A percentile compares a stretch with the other conserved stretches of the same genome.
Evolutionary conservation across 2,329 filamentous ascomycete genomes (phyloP).

Genomic region (Cryphonectria radicalis): DNA sequence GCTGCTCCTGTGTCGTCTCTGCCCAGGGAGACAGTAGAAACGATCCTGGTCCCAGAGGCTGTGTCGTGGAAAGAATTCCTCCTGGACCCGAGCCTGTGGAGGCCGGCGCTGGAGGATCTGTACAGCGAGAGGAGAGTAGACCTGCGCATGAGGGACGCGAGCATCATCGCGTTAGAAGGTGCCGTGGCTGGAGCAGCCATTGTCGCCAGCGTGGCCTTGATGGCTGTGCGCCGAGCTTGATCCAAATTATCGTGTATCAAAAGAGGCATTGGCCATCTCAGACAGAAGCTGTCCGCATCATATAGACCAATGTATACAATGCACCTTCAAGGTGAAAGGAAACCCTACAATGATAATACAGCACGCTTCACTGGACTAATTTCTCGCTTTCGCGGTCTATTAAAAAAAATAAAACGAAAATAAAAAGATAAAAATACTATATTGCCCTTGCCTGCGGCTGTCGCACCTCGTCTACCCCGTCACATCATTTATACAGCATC

Average conservation of each 20-base stretch:
- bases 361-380: background rate
- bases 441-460: constrained; percentile 15
- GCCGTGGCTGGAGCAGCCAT: constrained; percentile 68
- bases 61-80: constrained; percentile 50
- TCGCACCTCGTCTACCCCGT: constrained; percentile 22
- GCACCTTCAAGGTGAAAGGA: background rate
- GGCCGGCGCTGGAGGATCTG: constrained; percentile 57
- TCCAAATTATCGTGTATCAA: constrained; percentile 27
- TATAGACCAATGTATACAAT: constrained; percentile 12
- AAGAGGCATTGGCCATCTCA: background rate
- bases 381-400: constrained; percentile 28
- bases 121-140: constrained; percentile 68
- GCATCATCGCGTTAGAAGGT: constrained; percentile 70
- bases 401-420: constrained; percentile 16
- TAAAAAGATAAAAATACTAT: constrained; percentile 12
- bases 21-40: constrained; percentile 27
- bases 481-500: constrained; percentile 23
- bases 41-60: constrained; percentile 14
- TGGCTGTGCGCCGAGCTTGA: constrained; percentile 47
- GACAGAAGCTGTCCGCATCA: background rate
- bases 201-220: constrained; percentile 56
- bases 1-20: constrained; percentile 19
- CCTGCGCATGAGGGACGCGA: constrained; percentile 71
- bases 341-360: background rate
- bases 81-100: constrained; percentile 50